Percentiles rank a stretch among this genome's conserved stretches.
These are phyloP conservation scores for Atractiella rhizophila DNA, from an alignment of 768 basidiomycete genomes.

Conservation along the genomic window DNA sequence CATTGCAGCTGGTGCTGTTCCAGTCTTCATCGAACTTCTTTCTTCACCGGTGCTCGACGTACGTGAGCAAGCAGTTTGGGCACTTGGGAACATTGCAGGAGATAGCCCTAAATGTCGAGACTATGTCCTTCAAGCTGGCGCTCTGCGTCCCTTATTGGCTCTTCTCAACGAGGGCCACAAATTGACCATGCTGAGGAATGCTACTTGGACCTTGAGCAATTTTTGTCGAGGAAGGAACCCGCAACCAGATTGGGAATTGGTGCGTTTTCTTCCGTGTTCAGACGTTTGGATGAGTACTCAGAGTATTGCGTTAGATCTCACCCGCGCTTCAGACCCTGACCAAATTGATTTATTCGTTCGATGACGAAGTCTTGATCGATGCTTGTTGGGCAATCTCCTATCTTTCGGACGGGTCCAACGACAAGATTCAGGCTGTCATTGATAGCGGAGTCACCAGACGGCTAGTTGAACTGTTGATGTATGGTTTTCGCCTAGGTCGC, in stretches of 20 bases:
- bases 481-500: background rate
- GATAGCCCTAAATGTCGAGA: conserved; percentile 95
- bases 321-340: conserved; percentile 90
- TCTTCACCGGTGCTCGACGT: conserved; percentile 88
- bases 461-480: conserved; percentile 85
- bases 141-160: conserved; percentile 67
- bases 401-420: conserved; percentile 91
- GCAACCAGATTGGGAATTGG: conserved; percentile 92
- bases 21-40: conserved; percentile 85
- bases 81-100: conserved; percentile 93
- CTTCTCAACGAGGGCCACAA: conserved; percentile 75
- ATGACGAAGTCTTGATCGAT: conserved; percentile 96
- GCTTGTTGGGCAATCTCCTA: conserved; percentile 99
- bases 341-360: conserved; percentile 92
- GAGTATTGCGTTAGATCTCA: conserved; percentile 40
- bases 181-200: conserved; percentile 78
- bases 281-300: conserved; percentile 1
- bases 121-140: conserved; percentile 79
- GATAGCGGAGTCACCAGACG: conserved; percentile 93
- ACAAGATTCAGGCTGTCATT: conserved; percentile 99
- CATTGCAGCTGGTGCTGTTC: conserved; percentile 77
- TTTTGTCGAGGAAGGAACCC: conserved; percentile 96
- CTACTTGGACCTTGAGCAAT: conserved; percentile 98
- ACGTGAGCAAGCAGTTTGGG: conserved; percentile 98
- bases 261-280: conserved; percentile 23